Evolutionary conservation across 1,284 basidiomycete genomes (phyloP).

Genomic region (Mycosarcoma maydis): DNA sequence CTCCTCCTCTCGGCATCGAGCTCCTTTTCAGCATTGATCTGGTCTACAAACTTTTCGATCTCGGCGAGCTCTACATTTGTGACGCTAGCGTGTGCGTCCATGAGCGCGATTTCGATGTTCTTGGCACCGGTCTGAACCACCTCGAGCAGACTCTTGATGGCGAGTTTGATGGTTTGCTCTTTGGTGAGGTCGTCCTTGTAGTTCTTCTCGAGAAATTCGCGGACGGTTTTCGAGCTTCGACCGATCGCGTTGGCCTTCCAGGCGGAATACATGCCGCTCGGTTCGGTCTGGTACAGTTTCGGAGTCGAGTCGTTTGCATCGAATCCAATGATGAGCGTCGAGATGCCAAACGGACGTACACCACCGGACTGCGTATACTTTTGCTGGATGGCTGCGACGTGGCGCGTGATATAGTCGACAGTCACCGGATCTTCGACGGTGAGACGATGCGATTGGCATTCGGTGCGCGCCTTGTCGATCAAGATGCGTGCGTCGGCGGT

Average conservation of each 20-base stretch:
- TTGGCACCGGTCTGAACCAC: conserved; percentile 99
- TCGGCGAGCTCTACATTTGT: conserved; percentile 60
- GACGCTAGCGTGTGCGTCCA: conserved; percentile 61
- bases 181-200: conserved; percentile 88
- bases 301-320: conserved; percentile 90
- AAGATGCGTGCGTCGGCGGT: conserved; percentile 97
- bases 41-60: conserved; percentile 63
- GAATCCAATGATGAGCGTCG: conserved; percentile 95
- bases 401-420: conserved; percentile 97
- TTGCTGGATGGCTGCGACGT: conserved; percentile 97
- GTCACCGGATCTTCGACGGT: conserved; percentile 98
- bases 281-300: conserved; percentile 94
- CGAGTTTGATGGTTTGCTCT: conserved; percentile 91
- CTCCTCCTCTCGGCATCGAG: conserved; percentile 65
- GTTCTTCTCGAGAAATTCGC: conserved; percentile 99
- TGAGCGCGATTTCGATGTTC: conserved; percentile 70
- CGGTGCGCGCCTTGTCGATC: conserved; percentile 96
- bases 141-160: conserved; percentile 93
- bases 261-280: conserved; percentile 92
- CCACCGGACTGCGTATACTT: conserved; percentile 99
- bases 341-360: conserved; percentile 97
- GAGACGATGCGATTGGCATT: conserved; percentile 96
- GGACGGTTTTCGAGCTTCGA: conserved; percentile 95
- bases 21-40: conserved; percentile 65
- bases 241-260: conserved; percentile 99